These are phyloP conservation scores for Zygosaccharomyces pseudobailii DNA, from an alignment of 1,139 yeast species.

Conservation along the genomic window DNA sequence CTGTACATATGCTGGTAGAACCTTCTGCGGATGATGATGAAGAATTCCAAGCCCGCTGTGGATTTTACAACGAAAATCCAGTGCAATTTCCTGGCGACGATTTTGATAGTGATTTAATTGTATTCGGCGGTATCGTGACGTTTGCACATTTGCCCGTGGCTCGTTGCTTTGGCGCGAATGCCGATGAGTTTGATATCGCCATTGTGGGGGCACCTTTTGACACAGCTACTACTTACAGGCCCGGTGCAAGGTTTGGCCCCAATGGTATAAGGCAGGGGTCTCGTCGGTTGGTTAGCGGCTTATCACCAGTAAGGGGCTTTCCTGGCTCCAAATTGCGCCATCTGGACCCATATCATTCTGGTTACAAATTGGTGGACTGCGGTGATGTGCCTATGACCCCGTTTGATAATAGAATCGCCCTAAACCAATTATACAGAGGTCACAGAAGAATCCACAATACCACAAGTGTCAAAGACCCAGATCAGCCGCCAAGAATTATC, in stretches of 20 bases:
- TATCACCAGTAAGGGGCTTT: slow-evolving; percentile 40
- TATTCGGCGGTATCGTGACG: slow-evolving; percentile 16
- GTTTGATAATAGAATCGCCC: slow-evolving; percentile 52
- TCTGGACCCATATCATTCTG: slow-evolving; percentile 45
- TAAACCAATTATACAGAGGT: slow-evolving; percentile 53
- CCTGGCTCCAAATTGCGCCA: slow-evolving; percentile 28
- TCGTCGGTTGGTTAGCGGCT: slow-evolving; percentile 47
- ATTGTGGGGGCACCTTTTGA: slow-evolving; percentile 59
- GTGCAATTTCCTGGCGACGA: slow-evolving; percentile 12
- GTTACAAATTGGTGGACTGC: slow-evolving; percentile 55
- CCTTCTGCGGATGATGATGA: slow-evolving; percentile 12
- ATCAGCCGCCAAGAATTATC: slow-evolving; percentile 39
- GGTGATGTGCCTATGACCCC: slow-evolving; percentile 60
- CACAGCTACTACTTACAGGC: slow-evolving; percentile 53
- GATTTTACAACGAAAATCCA: slow-evolving; percentile 11
- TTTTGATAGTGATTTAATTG: slow-evolving; percentile 8
- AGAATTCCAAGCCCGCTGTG: slow-evolving; percentile 14
- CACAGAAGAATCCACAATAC: slow-evolving; percentile 46
- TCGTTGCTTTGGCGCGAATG: slow-evolving; percentile 11
- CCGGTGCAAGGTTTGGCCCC: slow-evolving; percentile 64
- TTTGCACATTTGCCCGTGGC: slow-evolving; percentile 18
- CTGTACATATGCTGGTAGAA: neutral
- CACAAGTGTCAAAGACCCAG: slow-evolving; percentile 29
- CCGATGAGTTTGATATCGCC: slow-evolving; percentile 31
- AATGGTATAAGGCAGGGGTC: slow-evolving; percentile 54